A percentile compares a stretch with the other conserved stretches of the same genome.
phyloP scores from a whole-genome alignment of 1,284 basidiomycete genomes.

The Irpex sp. region DNA sequence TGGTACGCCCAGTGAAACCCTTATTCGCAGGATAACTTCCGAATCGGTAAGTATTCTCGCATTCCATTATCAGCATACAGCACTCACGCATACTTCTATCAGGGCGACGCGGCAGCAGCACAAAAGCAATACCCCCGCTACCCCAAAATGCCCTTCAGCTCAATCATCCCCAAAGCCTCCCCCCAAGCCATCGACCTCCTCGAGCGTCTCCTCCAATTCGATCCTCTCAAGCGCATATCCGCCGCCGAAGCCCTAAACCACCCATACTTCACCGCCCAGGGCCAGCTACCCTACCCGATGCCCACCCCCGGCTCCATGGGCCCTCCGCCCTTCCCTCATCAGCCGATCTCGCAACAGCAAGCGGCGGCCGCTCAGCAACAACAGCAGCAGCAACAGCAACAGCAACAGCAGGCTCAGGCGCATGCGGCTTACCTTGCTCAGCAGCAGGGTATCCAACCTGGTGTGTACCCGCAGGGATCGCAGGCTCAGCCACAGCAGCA shows the following conservation, averaged over 20 bases:
- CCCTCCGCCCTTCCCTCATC: conserved; percentile 59
- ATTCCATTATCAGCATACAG: neutral
- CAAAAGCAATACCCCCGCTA: conserved; percentile 84
- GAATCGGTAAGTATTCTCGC: conserved; percentile 71
- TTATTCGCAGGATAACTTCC: conserved; percentile 83
- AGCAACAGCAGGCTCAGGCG: conserved; percentile 25
- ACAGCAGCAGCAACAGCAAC: conserved; percentile 37
- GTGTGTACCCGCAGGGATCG: conserved; percentile 22
- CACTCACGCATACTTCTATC: conserved; percentile 2
- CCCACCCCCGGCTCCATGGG: conserved; percentile 54
- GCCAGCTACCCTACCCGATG: conserved; percentile 40
- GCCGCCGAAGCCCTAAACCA: conserved; percentile 91
- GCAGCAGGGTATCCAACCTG: conserved; percentile 32
- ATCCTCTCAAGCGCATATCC: conserved; percentile 88
- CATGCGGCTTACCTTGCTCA: conserved; percentile 34
- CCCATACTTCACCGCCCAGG: conserved; percentile 74
- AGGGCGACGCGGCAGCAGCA: conserved; percentile 69
- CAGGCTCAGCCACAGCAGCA: conserved; percentile 31
- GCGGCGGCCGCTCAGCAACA: conserved; percentile 33
- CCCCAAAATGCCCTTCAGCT: conserved; percentile 85
- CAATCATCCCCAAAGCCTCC: conserved; percentile 89
- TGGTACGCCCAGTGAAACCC: conserved; percentile 90
- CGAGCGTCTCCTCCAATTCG: conserved; percentile 94
- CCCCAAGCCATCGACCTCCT: conserved; percentile 92
- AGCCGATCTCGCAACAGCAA: conserved; percentile 46